Percentiles rank a stretch among this genome's conserved stretches.
phyloP scores from a whole-genome alignment of 106 monocot genomes.

The Hemerocallis citrina region DNA sequence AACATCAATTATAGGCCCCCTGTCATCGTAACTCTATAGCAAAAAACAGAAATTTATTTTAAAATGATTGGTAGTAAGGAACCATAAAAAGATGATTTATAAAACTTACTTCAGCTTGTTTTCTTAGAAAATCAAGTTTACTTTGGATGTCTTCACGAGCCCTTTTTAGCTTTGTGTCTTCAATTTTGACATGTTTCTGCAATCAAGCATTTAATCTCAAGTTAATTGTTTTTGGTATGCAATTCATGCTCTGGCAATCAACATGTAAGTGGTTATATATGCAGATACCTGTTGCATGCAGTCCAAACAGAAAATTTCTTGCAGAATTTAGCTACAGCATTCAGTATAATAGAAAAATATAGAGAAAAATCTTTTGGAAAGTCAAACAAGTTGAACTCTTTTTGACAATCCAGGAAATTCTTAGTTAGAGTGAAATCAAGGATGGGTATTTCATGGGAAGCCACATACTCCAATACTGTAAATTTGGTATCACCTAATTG shows the following conservation, averaged over 20 bases:
- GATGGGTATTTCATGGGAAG: slow-evolving; percentile 3
- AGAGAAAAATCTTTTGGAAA: too few species aligned
- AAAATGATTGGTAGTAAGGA: neutral
- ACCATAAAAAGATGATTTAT: neutral
- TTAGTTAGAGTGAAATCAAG: neutral
- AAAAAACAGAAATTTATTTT: slow-evolving; percentile 1
- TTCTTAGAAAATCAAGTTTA: slow-evolving; percentile 81
- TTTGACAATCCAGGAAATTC: neutral
- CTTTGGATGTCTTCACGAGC: slow-evolving; percentile 75
- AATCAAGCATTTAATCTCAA: slow-evolving; percentile 9
- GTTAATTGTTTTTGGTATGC: neutral
- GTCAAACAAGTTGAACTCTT: neutral
- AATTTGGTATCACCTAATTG: neutral
- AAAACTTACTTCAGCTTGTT: slow-evolving; percentile 63
- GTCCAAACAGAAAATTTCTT: neutral
- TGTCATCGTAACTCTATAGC: slow-evolving; percentile 89
- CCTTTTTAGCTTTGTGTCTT: slow-evolving; percentile 56
- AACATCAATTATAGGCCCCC: slow-evolving; percentile 80
- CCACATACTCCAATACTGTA: neutral
- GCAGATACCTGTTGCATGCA: neutral
- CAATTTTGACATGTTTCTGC: slow-evolving; percentile 68
- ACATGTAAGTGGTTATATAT: neutral
- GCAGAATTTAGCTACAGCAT: neutral
- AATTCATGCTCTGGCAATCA: too few species aligned
- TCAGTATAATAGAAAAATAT: neutral